Conservation (phyloP, 2,329 filamentous ascomycete genomes). For the Pestalotiopsis sp. region DNA sequence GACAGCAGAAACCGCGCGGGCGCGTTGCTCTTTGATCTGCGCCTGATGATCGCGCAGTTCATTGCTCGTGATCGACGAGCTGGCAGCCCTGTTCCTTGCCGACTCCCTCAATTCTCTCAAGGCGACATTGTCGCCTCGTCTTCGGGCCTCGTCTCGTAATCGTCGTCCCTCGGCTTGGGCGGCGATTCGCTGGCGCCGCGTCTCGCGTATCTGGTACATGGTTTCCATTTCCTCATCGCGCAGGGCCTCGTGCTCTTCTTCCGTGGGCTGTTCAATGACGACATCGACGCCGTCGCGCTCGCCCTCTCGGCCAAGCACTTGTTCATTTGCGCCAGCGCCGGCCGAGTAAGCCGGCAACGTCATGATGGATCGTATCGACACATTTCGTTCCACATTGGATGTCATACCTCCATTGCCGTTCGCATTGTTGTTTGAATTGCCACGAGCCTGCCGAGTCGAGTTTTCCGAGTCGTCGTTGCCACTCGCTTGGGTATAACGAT, state of each 20-base stretch:
- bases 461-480: constrained; percentile 13
- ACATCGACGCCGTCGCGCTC: constrained; percentile 91
- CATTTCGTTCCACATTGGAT: constrained; percentile 71
- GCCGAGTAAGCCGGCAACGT: constrained; percentile 85
- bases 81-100: constrained; percentile 43
- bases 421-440: constrained; percentile 24
- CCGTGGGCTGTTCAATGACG: constrained; percentile 82
- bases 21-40: constrained; percentile 59
- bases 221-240: constrained; percentile 92
- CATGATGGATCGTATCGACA: constrained; percentile 90
- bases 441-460: neutral
- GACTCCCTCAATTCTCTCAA: constrained; percentile 68
- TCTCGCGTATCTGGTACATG: constrained; percentile 83
- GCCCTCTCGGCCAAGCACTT: constrained; percentile 83
- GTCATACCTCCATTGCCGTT: constrained; percentile 22
- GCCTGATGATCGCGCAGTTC: constrained; percentile 60
- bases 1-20: constrained; percentile 73
- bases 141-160: constrained; percentile 71
- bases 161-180: constrained; percentile 78
- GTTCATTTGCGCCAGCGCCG: constrained; percentile 74
- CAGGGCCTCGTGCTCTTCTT: constrained; percentile 75
- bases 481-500: constrained; percentile 2
- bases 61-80: constrained; percentile 57
- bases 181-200: constrained; percentile 73
- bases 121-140: constrained; percentile 68